Conservation (phyloP, 805 yeast species). For the Brettanomyces nanus region DNA sequence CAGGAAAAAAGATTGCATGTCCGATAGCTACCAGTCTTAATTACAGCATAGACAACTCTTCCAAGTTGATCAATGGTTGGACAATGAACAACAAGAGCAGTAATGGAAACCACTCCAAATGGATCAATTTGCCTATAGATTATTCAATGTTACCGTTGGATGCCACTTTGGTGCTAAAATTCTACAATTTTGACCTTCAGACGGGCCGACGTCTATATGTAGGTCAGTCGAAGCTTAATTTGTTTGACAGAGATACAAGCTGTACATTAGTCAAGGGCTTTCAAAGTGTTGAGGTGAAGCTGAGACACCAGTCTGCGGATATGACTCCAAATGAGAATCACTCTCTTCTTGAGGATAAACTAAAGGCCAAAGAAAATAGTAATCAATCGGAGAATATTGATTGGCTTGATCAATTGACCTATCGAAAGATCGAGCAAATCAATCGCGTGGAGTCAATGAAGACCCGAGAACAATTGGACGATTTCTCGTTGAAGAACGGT, state of each 20-base stretch:
- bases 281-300: conserved; percentile 41
- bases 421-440: conserved; percentile 42
- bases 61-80: background rate
- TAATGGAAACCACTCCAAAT: conserved; percentile 28
- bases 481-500: conserved; percentile 6
- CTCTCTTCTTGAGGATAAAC: background rate
- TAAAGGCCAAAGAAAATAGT: background rate
- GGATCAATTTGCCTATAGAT: conserved; percentile 65
- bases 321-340: background rate
- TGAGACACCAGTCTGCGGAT: background rate
- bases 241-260: conserved; percentile 41
- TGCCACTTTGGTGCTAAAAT: conserved; percentile 47
- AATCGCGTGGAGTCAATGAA: conserved; percentile 14
- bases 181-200: conserved; percentile 59
- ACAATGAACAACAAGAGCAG: conserved; percentile 5
- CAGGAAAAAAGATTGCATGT: conserved; percentile 34
- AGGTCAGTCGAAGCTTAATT: conserved; percentile 49
- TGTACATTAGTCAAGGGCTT: conserved; percentile 64
- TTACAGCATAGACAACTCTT: background rate
- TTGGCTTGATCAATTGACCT: conserved; percentile 70
- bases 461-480: conserved; percentile 6
- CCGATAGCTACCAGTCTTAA: conserved; percentile 29
- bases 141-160: conserved; percentile 63
- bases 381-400: conserved; percentile 28
- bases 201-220: conserved; percentile 41